Evolutionary conservation across 257 asterid species (phyloP).

Genomic region (Solanum etuberosum): DNA sequence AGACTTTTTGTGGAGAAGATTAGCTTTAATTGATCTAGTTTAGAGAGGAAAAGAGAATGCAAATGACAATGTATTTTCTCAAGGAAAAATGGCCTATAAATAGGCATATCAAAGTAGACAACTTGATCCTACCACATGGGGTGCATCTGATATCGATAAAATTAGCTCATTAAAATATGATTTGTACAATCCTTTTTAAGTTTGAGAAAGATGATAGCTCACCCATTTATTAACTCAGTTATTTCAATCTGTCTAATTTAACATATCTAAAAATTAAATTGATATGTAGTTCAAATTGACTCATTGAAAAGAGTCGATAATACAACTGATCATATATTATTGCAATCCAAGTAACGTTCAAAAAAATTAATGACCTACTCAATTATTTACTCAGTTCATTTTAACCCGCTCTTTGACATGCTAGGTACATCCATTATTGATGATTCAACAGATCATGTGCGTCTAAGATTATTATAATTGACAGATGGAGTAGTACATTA

Average conservation of each 20-base stretch:
- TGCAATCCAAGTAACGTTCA: too few species aligned
- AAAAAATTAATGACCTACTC: too few species aligned
- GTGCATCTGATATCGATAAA: background rate
- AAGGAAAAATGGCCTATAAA: background rate
- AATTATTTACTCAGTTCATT: background rate
- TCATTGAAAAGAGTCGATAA: too few species aligned
- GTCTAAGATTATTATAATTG: background rate
- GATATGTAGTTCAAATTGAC: background rate
- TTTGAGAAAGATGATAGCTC: fast-evolving
- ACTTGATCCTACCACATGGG: background rate
- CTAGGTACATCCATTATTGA: background rate
- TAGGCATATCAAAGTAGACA: background rate
- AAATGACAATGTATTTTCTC: background rate
- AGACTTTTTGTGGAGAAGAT: background rate
- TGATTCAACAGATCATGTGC: background rate
- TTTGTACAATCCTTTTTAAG: background rate
- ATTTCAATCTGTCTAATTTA: too few species aligned
- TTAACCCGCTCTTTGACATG: background rate
- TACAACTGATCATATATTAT: too few species aligned
- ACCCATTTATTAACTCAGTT: too few species aligned
- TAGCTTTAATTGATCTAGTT: background rate
- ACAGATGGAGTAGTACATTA: background rate
- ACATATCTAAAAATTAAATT: too few species aligned
- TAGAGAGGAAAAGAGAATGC: background rate
- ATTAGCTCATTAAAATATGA: background rate